These are phyloP conservation scores for Calocybe gangraenosa DNA, from an alignment of 768 basidiomycete genomes.

Conservation along the genomic window DNA sequence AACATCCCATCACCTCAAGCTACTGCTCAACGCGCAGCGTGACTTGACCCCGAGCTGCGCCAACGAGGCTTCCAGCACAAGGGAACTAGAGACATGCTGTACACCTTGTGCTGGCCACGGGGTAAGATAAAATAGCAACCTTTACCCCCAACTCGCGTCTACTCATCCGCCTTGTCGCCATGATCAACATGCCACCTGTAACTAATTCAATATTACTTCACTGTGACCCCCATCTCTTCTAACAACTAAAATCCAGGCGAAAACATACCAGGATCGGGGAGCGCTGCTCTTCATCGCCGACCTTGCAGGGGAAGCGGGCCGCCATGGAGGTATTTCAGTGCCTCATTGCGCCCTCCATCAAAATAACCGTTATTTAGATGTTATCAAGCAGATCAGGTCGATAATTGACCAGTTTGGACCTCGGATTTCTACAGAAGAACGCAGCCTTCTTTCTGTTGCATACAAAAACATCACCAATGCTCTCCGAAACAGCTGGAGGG, in stretches of 20 bases:
- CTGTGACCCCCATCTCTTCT: background rate
- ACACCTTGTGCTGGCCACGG: slow-evolving; percentile 9
- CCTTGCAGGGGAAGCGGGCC: slow-evolving; percentile 84
- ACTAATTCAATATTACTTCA: background rate
- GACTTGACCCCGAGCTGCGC: slow-evolving; percentile 6
- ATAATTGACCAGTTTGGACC: slow-evolving; percentile 65
- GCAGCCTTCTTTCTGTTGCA: slow-evolving; percentile 83
- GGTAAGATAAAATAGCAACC: too few species aligned
- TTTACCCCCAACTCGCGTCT: background rate
- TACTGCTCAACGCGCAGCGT: slow-evolving; percentile 1
- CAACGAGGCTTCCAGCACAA: slow-evolving; percentile 5
- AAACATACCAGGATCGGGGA: slow-evolving; percentile 21
- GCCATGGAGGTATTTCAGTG: slow-evolving; percentile 65
- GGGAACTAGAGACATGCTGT: slow-evolving; percentile 3
- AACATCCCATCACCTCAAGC: too few species aligned
- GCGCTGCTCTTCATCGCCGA: slow-evolving; percentile 65
- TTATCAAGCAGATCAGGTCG: slow-evolving; percentile 73
- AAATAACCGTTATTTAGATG: slow-evolving; percentile 42
- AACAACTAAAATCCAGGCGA: slow-evolving; percentile 8
- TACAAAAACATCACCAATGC: slow-evolving; percentile 89
- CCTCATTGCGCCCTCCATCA: background rate
- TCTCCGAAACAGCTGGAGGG: slow-evolving; percentile 82
- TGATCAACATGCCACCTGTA: slow-evolving; percentile 9
- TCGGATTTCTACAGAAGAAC: slow-evolving; percentile 77
- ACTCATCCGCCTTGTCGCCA: background rate